phyloP scores from a whole-genome alignment of 78 protist genomes.

The Dictyostelium purpureum region DNA sequence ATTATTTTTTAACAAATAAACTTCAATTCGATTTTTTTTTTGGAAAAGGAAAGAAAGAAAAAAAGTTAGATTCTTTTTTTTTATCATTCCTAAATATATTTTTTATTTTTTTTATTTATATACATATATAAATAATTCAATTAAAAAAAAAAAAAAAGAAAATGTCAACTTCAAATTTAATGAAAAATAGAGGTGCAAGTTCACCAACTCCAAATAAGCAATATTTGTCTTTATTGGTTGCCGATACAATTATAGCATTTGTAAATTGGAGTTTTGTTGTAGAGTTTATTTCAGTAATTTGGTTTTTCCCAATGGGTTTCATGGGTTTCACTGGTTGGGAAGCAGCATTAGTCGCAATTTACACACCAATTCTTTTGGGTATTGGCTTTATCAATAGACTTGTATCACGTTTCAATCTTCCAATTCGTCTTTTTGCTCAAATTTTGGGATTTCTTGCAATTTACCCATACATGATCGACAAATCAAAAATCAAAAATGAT shows the following conservation, averaged over 20 bases:
- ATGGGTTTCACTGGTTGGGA: conserved; percentile 80
- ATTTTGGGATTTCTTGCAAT: conserved; percentile 18
- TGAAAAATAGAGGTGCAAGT: too few relatives aligned
- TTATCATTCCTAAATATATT: too few relatives aligned
- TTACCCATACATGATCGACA: conserved; percentile 32
- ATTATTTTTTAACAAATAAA: too few relatives aligned
- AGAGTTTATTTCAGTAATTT: conserved; percentile 59
- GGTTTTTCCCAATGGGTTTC: conserved; percentile 79
- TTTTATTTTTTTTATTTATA: too few relatives aligned
- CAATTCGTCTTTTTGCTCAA: not conserved
- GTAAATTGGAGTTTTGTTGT: conserved; percentile 60
- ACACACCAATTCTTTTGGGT: conserved; percentile 33
- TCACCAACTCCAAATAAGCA: too few relatives aligned
- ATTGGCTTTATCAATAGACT: conserved; percentile 9
- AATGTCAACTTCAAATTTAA: too few relatives aligned
- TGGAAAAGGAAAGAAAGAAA: too few relatives aligned
- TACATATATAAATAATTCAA: too few relatives aligned
- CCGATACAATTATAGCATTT: conserved; percentile 23
- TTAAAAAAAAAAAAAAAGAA: too few relatives aligned
- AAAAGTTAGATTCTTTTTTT: too few relatives aligned
- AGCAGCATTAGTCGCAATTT: conserved; percentile 23
- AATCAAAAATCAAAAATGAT: conserved; percentile 7
- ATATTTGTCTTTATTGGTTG: conserved; percentile 2
- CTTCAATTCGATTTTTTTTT: too few relatives aligned
- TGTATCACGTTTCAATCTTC: not conserved